phyloP scores from a whole-genome alignment of 257 asterid species.

The Paulownia fortunei region DNA sequence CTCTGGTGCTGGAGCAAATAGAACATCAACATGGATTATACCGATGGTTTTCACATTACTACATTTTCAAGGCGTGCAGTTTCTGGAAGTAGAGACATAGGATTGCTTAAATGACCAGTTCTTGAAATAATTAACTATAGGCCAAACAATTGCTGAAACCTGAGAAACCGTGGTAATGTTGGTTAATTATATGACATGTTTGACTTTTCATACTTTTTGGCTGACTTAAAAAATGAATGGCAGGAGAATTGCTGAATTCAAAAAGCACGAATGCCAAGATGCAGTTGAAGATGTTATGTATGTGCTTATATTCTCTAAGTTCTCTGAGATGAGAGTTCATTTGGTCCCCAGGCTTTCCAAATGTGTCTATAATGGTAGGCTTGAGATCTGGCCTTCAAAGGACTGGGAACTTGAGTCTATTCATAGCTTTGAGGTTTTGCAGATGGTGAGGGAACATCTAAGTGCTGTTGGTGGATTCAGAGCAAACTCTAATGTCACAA shows the following conservation, averaged over 20 bases:
- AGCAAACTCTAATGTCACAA: slow-evolving; percentile 53
- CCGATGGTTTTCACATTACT: slow-evolving; percentile 17
- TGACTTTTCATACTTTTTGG: slow-evolving; percentile 18
- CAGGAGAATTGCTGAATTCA: slow-evolving; percentile 83
- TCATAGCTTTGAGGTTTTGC: slow-evolving; percentile 65
- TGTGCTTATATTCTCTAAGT: slow-evolving; percentile 53
- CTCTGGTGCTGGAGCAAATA: slow-evolving; percentile 8
- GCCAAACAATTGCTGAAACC: slow-evolving; percentile 36
- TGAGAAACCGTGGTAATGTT: slow-evolving; percentile 51
- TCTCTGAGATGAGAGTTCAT: slow-evolving; percentile 68
- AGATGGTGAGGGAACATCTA: slow-evolving; percentile 79
- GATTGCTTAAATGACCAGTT: slow-evolving; percentile 35
- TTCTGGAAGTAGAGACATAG: slow-evolving; percentile 27
- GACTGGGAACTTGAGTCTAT: slow-evolving; percentile 93
- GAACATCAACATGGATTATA: not conserved
- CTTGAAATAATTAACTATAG: slow-evolving; percentile 40
- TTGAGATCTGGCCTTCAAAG: slow-evolving; percentile 81
- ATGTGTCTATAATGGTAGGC: slow-evolving; percentile 71
- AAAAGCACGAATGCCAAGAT: slow-evolving; percentile 56
- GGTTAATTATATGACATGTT: slow-evolving; percentile 11
- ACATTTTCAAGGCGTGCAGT: slow-evolving; percentile 15
- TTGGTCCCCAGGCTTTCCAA: slow-evolving; percentile 74
- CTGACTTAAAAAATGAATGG: slow-evolving; percentile 31
- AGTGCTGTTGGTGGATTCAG: slow-evolving; percentile 54
- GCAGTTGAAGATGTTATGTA: slow-evolving; percentile 84